These are phyloP conservation scores for Neoboletus brunneissimus DNA, from an alignment of 768 basidiomycete genomes.

Conservation along the genomic window DNA sequence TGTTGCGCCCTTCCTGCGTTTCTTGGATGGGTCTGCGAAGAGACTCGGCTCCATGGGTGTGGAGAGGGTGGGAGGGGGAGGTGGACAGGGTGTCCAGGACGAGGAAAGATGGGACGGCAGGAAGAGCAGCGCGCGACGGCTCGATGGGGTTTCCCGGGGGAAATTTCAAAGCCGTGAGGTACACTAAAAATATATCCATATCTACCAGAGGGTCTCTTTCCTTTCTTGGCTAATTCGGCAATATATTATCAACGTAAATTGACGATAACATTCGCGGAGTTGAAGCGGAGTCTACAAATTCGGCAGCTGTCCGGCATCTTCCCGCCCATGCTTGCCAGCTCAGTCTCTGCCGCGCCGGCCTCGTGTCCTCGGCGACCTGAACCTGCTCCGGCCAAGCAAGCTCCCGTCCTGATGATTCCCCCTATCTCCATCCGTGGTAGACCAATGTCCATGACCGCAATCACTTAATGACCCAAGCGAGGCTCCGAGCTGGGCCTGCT, in stretches of 20 bases:
- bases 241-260: constrained; percentile 1
- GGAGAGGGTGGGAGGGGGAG: not conserved
- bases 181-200: constrained; percentile 15
- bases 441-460: not conserved
- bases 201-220: constrained; percentile 13
- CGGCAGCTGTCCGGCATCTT: constrained; percentile 10
- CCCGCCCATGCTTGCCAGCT: not conserved
- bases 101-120: constrained; percentile 27
- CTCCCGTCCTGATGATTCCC: constrained; percentile 2
- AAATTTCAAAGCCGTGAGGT: constrained; percentile 4
- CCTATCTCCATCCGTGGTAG: not conserved
- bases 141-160: constrained; percentile 17
- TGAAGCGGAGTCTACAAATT: constrained; percentile 10
- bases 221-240: constrained; percentile 24
- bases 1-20: constrained; percentile 68
- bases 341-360: constrained; percentile 6
- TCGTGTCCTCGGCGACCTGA: constrained; percentile 15
- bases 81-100: constrained; percentile 17
- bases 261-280: constrained; percentile 23
- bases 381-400: constrained; percentile 1
- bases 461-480: not conserved
- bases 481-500: too few relatives aligned
- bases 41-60: constrained; percentile 22
- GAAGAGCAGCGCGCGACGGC: constrained; percentile 17
- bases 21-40: constrained; percentile 43